Percentiles rank a stretch among this genome's conserved stretches.
phyloP scores from a whole-genome alignment of 306 rosid species.

The Echinosophora koreensis region DNA sequence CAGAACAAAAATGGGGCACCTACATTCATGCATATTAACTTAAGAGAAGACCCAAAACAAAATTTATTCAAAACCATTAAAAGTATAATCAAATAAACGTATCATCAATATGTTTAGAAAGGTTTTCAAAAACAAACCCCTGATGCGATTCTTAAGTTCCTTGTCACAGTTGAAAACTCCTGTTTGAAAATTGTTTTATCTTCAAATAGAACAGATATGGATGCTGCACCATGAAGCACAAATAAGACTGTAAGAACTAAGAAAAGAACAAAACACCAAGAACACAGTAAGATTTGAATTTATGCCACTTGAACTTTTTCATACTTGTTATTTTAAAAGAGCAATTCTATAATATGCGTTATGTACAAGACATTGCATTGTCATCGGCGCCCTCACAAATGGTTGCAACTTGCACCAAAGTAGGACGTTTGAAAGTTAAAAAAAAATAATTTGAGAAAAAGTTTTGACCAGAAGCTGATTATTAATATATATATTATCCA shows the following conservation, averaged over 20 bases:
- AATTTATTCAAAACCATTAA: not conserved
- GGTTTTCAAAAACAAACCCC: conserved; percentile 46
- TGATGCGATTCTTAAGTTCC: conserved; percentile 55
- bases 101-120: not conserved
- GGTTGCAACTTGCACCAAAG: not conserved
- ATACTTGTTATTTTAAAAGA: too few relatives aligned
- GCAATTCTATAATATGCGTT: not conserved
- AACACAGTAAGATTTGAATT: not conserved
- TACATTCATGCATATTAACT: conserved; percentile 32
- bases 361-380: not conserved
- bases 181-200: conserved; percentile 48
- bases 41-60: not conserved
- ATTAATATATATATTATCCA: not conserved
- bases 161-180: conserved; percentile 44
- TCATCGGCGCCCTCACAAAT: not conserved
- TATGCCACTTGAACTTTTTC: not conserved
- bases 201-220: conserved; percentile 46
- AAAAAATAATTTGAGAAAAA: not conserved
- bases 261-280: not conserved
- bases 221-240: conserved; percentile 52
- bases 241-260: not conserved
- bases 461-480: not conserved
- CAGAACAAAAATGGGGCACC: conserved; percentile 57
- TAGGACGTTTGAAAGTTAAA: not conserved
- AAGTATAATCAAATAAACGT: conserved; percentile 16